Conservation (phyloP, 2,329 filamentous ascomycete genomes). For the Alternaria brassicicola region DNA sequence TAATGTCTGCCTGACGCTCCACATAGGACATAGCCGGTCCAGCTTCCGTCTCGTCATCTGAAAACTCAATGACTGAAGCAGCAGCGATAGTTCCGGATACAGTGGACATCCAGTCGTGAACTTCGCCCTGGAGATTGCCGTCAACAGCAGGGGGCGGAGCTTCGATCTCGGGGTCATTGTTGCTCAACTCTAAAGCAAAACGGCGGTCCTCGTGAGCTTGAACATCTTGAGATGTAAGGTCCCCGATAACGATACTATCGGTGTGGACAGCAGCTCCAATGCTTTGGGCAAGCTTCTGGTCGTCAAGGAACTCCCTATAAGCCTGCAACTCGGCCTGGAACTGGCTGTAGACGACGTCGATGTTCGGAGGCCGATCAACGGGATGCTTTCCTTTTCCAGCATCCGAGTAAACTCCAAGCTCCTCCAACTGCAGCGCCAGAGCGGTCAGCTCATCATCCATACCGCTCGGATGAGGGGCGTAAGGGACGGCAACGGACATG, state of each 20-base stretch:
- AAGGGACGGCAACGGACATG: background rate
- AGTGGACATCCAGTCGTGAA: constrained; percentile 9
- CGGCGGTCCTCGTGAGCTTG: constrained; percentile 24
- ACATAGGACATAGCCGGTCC: constrained; percentile 21
- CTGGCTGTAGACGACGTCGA: constrained; percentile 22
- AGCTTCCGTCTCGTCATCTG: constrained; percentile 20
- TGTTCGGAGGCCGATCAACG: constrained; percentile 18
- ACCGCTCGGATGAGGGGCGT: constrained; percentile 1
- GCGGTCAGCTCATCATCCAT: constrained; percentile 35
- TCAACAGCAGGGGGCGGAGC: constrained; percentile 1
- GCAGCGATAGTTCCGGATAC: constrained; percentile 2
- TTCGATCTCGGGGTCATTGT: constrained; percentile 20
- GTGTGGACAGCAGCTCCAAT: constrained; percentile 31
- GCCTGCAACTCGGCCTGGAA: constrained; percentile 24
- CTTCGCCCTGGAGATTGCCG: background rate
- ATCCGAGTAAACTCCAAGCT: constrained; percentile 13
- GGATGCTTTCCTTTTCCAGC: constrained; percentile 29
- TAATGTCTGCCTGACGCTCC: constrained; percentile 16
- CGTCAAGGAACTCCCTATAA: constrained; percentile 20
- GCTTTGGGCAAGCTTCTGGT: constrained; percentile 30
- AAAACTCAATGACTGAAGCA: constrained; percentile 10
- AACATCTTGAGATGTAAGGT: constrained; percentile 15
- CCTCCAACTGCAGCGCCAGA: constrained; percentile 35
- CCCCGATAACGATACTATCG: constrained; percentile 22
- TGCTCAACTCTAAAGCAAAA: constrained; percentile 20